Percentiles rank a stretch among this genome's conserved stretches.
phyloP scores from a whole-genome alignment of 1,139 yeast species.

The Diutina ranongensis region DNA sequence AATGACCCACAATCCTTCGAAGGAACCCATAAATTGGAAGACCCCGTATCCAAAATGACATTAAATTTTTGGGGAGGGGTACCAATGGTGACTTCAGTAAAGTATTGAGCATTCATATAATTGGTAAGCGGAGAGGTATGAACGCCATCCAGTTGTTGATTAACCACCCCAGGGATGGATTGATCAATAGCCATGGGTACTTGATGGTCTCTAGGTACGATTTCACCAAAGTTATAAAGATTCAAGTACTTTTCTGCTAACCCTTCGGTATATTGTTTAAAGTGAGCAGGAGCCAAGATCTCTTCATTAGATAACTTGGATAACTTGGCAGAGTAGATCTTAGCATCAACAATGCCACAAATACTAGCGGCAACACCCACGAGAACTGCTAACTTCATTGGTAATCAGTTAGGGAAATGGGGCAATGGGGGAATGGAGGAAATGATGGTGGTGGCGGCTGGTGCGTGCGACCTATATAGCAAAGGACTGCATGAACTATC shows the following conservation, averaged over 20 bases:
- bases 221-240: neutral
- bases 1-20: slow-evolving; percentile 77
- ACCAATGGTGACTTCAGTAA: slow-evolving; percentile 79
- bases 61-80: slow-evolving; percentile 90
- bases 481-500: neutral
- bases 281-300: slow-evolving; percentile 45
- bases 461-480: slow-evolving; percentile 1
- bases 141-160: neutral
- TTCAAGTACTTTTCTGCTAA: slow-evolving; percentile 64
- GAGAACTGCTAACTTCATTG: slow-evolving; percentile 11
- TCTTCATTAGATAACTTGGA: slow-evolving; percentile 54
- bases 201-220: slow-evolving; percentile 20
- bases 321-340: slow-evolving; percentile 50
- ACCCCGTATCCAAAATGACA: slow-evolving; percentile 89
- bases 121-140: slow-evolving; percentile 72
- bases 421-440: slow-evolving; percentile 1
- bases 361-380: slow-evolving; percentile 40
- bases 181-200: slow-evolving; percentile 13
- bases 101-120: slow-evolving; percentile 91
- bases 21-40: slow-evolving; percentile 96
- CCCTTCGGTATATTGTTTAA: slow-evolving; percentile 54
- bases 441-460: neutral
- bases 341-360: slow-evolving; percentile 38
- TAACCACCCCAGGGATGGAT: neutral
- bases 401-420: neutral